phyloP scores from a whole-genome alignment of 2,329 filamentous ascomycete genomes.

The Ceratocystis harringtonii region DNA sequence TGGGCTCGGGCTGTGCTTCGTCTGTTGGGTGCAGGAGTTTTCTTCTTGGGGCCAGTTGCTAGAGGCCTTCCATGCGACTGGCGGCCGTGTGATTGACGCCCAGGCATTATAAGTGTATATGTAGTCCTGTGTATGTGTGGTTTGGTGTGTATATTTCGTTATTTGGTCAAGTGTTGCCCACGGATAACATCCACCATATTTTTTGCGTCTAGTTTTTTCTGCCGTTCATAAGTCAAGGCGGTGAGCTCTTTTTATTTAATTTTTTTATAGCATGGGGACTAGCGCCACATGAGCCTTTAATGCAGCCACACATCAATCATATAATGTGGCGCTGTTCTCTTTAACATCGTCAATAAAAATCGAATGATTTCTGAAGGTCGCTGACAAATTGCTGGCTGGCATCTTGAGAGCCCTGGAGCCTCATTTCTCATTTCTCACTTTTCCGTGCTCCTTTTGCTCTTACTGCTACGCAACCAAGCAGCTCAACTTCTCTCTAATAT shows the following conservation, averaged over 20 bases:
- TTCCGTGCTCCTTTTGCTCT: neutral
- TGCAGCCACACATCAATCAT: neutral
- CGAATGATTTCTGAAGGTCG: constrained; percentile 8
- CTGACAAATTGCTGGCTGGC: neutral
- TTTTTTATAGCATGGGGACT: constrained; percentile 16
- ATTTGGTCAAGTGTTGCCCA: neutral
- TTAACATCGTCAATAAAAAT: constrained; percentile 13
- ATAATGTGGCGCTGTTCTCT: constrained; percentile 3
- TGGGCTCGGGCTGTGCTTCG: constrained; percentile 36
- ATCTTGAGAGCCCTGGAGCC: neutral
- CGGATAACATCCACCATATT: neutral
- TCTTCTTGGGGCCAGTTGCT: constrained; percentile 21
- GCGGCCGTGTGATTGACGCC: constrained; percentile 44
- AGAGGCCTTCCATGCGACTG: constrained; percentile 31
- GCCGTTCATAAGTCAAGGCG: constrained; percentile 17
- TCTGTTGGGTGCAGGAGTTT: constrained; percentile 21
- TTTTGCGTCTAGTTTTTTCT: constrained; percentile 18
- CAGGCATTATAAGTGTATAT: constrained; percentile 32
- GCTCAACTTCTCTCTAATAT: neutral
- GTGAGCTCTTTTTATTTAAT: constrained; percentile 17
- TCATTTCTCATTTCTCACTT: neutral
- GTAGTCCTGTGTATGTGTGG: neutral
- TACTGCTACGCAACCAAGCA: neutral
- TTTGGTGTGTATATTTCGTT: neutral
- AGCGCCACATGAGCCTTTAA: constrained; percentile 4